A percentile compares a stretch with the other conserved stretches of the same genome.
phyloP scores from a whole-genome alignment of 352 stramenopile genomes.

The Phytopythium montanum region DNA sequence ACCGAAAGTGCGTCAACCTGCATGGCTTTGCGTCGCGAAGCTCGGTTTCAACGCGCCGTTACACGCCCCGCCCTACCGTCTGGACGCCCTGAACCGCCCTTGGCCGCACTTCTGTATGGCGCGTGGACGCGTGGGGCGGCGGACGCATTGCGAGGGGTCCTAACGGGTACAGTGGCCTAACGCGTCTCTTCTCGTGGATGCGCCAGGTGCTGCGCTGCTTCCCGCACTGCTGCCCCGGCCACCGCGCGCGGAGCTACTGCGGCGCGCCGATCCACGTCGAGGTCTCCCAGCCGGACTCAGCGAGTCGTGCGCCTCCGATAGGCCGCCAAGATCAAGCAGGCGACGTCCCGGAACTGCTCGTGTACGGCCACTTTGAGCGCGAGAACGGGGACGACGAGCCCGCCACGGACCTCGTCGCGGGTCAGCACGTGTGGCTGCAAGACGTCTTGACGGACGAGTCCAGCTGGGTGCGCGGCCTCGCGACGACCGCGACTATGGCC shows the following conservation, averaged over 20 bases:
- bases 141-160: neutral
- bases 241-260: constrained; percentile 48
- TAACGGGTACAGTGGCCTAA: neutral
- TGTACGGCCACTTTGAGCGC: constrained; percentile 35
- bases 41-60: too few relatives aligned
- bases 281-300: neutral
- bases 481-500: neutral
- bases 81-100: too few relatives aligned
- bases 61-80: too few relatives aligned
- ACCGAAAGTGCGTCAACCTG: constrained; percentile 30
- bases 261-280: constrained; percentile 33
- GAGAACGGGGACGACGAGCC: constrained; percentile 19
- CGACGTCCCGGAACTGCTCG: constrained; percentile 12
- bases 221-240: constrained; percentile 49
- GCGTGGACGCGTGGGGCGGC: too few relatives aligned
- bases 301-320: neutral
- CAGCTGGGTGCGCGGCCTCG: constrained; percentile 18
- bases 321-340: neutral
- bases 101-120: too few relatives aligned
- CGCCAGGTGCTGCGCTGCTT: constrained; percentile 52
- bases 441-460: constrained; percentile 13
- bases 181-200: neutral
- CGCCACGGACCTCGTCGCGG: constrained; percentile 13
- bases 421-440: constrained; percentile 12
- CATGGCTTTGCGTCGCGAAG: neutral